These are phyloP conservation scores for Chrysanthemum makinoi DNA, from an alignment of 129 eudicot species.

Conservation along the genomic window DNA sequence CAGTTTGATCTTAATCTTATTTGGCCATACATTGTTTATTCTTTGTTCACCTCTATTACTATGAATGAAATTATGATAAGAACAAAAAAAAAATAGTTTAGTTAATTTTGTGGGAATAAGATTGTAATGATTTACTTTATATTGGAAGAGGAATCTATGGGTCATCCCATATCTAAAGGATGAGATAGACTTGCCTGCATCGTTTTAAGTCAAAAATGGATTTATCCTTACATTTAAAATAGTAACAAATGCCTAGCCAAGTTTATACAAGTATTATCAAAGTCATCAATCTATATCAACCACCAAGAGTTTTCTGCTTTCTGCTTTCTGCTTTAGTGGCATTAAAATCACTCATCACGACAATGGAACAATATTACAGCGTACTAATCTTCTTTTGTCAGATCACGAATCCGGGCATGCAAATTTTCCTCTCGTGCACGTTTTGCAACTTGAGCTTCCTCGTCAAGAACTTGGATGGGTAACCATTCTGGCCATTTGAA, in stretches of 20 bases:
- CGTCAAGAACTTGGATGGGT: conserved; percentile 90
- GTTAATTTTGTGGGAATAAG: too few relatives aligned
- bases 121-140: too few relatives aligned
- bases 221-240: neutral
- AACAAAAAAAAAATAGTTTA: too few relatives aligned
- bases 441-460: conserved; percentile 91
- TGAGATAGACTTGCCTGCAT: neutral
- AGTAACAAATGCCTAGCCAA: conserved; percentile 5
- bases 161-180: too few relatives aligned
- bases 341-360: too few relatives aligned
- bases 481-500: conserved; percentile 88
- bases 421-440: conserved; percentile 68
- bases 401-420: conserved; percentile 53
- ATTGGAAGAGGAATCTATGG: too few relatives aligned
- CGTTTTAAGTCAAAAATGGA: neutral
- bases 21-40: too few relatives aligned
- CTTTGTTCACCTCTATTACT: too few relatives aligned
- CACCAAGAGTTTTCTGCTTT: neutral
- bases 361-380: conserved; percentile 2
- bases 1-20: too few relatives aligned
- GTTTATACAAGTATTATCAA: conserved; percentile 9
- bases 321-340: neutral
- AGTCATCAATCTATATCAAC: neutral
- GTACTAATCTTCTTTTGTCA: conserved; percentile 57
- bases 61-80: too few relatives aligned